phyloP scores from a whole-genome alignment of 2,329 filamentous ascomycete species.

The Arachnomyces sp. region DNA sequence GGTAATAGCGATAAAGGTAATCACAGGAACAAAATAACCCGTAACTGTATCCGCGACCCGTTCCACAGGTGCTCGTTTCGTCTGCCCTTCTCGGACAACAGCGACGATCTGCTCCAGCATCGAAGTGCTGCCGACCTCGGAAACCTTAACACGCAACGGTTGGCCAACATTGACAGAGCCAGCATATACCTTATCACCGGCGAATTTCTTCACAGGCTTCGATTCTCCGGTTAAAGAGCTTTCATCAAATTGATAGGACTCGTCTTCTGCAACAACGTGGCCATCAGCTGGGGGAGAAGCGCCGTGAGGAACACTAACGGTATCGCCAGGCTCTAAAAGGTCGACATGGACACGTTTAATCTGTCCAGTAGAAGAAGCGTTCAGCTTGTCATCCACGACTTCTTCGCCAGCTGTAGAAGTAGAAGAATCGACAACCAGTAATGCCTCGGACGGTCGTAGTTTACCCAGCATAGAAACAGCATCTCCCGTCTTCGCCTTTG shows the following conservation, averaged over 20 bases:
- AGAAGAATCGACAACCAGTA: conserved; percentile 46
- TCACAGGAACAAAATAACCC: conserved; percentile 43
- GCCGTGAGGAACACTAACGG: conserved; percentile 69
- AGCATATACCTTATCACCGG: conserved; percentile 37
- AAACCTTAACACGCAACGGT: conserved; percentile 37
- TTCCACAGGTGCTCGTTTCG: conserved; percentile 42
- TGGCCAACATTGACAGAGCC: conserved; percentile 43
- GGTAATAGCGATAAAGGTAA: conserved; percentile 41
- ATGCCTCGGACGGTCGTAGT: conserved; percentile 67
- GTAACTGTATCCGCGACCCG: conserved; percentile 41
- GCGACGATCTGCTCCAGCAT: conserved; percentile 45
- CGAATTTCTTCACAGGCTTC: conserved; percentile 35
- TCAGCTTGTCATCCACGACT: conserved; percentile 40
- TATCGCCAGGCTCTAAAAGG: conserved; percentile 65
- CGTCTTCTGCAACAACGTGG: conserved; percentile 42
- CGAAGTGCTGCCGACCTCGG: conserved; percentile 38
- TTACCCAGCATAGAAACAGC: conserved; percentile 73
- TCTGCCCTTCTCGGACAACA: conserved; percentile 44
- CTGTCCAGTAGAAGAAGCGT: conserved; percentile 9
- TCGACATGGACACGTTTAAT: conserved; percentile 52
- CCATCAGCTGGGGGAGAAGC: conserved; percentile 82
- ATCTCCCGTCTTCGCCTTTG: conserved; percentile 82
- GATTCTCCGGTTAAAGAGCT: conserved; percentile 68
- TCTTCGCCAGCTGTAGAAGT: conserved; percentile 9
- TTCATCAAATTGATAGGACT: conserved; percentile 70